These are phyloP conservation scores for Gentiana dahurica DNA, from an alignment of 257 asterid genomes.

Conservation along the genomic window DNA sequence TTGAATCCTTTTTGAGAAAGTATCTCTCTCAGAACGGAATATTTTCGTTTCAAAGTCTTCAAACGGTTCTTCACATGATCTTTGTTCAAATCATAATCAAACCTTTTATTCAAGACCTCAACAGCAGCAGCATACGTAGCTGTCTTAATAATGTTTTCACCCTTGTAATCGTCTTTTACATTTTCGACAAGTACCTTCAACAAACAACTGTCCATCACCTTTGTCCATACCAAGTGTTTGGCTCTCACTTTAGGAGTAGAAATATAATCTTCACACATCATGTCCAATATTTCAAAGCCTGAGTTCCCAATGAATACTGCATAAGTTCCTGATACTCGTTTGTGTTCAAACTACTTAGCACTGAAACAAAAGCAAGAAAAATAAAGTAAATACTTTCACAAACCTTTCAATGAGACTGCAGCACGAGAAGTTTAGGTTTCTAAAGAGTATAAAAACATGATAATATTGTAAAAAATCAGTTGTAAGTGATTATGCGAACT, in stretches of 20 bases:
- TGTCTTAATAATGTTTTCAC: constrained; percentile 1
- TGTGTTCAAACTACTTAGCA: no score
- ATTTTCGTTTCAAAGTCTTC: constrained; percentile 2
- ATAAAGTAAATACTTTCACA: no score
- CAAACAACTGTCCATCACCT: constrained; percentile 1
- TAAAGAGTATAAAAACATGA: no score
- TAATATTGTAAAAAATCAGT: no score
- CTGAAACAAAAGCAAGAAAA: no score
- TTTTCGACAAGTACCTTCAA: not conserved
- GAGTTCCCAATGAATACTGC: not conserved
- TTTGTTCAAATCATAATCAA: constrained; percentile 3
- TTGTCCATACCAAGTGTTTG: constrained; percentile 3
- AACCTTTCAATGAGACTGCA: no score
- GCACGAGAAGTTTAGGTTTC: no score
- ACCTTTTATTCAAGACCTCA: not conserved
- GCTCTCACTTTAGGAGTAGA: not conserved
- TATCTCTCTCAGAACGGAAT: not conserved
- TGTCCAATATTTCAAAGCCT: not conserved
- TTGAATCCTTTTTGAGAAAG: constrained; percentile 1
- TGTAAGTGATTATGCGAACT: no score
- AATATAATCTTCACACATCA: not conserved
- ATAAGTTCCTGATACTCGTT: no score
- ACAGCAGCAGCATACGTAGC: constrained; percentile 1
- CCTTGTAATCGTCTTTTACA: constrained; percentile 4
- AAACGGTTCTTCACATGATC: constrained; percentile 1